Evolutionary conservation across 106 monocot species (phyloP).

Genomic region (Dendrobium chrysotoxum): DNA sequence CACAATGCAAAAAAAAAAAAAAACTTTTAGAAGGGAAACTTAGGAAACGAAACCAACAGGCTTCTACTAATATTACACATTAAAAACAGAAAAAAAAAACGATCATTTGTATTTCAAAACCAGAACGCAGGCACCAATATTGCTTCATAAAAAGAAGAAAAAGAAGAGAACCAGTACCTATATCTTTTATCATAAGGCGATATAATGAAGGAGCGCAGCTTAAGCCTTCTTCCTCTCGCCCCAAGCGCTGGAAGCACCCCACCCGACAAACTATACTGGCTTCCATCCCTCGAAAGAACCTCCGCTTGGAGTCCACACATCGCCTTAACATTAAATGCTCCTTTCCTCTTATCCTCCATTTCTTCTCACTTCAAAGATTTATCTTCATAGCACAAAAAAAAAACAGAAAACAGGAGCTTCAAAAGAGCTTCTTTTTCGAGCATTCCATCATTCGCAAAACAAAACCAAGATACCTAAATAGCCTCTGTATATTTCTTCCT

Average conservation of each 20-base stretch:
- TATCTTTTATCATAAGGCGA: slow-evolving; percentile 74
- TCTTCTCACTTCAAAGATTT: background rate
- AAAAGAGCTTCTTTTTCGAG: background rate
- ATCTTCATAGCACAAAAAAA: background rate
- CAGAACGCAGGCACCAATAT: background rate
- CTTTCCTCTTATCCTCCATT: slow-evolving; percentile 1
- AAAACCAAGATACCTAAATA: background rate
- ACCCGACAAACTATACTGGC: slow-evolving; percentile 73
- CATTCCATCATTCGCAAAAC: background rate
- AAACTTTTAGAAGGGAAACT: too few relatives aligned
- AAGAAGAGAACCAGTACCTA: slow-evolving; percentile 20
- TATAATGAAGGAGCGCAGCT: slow-evolving; percentile 52
- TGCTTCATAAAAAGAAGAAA: background rate
- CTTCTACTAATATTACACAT: too few relatives aligned
- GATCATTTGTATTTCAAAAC: background rate
- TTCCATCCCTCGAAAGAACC: slow-evolving; percentile 54
- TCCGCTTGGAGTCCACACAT: slow-evolving; percentile 26
- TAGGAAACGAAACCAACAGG: too few relatives aligned
- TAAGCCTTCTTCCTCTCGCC: slow-evolving; percentile 53
- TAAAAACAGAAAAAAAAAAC: too few relatives aligned
- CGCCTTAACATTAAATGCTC: background rate
- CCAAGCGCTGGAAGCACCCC: slow-evolving; percentile 92
- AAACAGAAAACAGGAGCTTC: background rate
- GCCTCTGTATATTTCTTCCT: background rate
- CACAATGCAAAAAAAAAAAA: too few relatives aligned